Evolutionary conservation across 352 stramenopile genomes (phyloP), one percentile per base, ranked within the genome.

Genomic region (Pythium oligandrum): DNA sequence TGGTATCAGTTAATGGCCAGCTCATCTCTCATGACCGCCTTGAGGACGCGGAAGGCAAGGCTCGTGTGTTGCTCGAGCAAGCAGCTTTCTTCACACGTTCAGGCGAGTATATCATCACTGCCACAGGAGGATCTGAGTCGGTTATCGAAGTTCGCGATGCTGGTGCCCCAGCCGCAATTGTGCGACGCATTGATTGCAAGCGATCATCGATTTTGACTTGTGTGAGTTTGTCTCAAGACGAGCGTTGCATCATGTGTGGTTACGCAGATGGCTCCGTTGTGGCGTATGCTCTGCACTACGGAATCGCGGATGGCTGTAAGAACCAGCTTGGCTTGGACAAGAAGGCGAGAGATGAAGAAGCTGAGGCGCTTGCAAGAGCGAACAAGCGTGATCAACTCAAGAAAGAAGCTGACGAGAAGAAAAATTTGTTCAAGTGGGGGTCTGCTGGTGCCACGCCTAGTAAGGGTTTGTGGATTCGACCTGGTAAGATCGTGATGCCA

Each of bases 1-100:
- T 91, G 12, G 73, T 91, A 30, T 91, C 83, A n/a, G 86, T 93
- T 51, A 93, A 93, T 38, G 83, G 83, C 6, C 72, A 81, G 44
- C 61, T 93, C 38, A 66, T 93, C 30, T 86, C 75, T 0, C 76
- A 89, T 32, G 71, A 86, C 46, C 75, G 70, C 35, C 61, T 93
- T 8, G 48, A 68, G 9, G 61, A 68, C 3, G 65, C 46, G 44
- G 64, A 62, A 39, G 76, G 76, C 48, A 59, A 59, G 12, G 64
- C 78, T 17, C 68, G 83, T n/a, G 55, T 88, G 48, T 48, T 93
- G 38, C 65, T 93, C 8, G 75, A 88, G 39, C 79, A 75, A 4
- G 80, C 72, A 6, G 77, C 84, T 17, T 56, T 89, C 11, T 93
- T 90, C 56, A 93, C 83, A 8, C 76, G 80, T 10, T 90, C 78